Conservation (phyloP, 257 asterid species). For the Verbena officinalis region DNA sequence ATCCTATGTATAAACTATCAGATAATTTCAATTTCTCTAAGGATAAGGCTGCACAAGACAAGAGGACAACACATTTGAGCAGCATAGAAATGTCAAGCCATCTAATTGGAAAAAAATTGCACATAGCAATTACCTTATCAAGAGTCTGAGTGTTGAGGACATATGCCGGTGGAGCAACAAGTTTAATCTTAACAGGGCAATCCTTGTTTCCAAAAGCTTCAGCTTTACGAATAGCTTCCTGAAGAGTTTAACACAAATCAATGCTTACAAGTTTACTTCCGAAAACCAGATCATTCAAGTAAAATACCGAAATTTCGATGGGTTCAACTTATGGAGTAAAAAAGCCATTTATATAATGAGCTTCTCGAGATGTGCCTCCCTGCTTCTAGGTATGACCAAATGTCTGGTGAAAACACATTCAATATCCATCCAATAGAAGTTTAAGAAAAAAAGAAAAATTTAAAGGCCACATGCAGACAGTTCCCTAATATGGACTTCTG, state of each 20-base stretch:
- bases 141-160: slow-evolving; percentile 74
- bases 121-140: slow-evolving; percentile 51
- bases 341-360: no score
- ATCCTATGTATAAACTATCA: no score
- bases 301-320: not conserved
- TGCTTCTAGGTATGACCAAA: not conserved
- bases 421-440: not conserved
- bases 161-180: slow-evolving; percentile 73
- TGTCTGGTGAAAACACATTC: not conserved
- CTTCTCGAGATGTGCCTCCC: not conserved
- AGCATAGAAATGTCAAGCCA: not conserved
- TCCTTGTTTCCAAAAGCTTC: slow-evolving; percentile 84
- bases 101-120: no score
- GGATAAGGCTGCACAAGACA: no score
- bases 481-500: no score
- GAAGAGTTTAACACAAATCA: slow-evolving; percentile 18
- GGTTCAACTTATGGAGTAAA: not conserved
- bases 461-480: no score
- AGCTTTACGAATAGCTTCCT: slow-evolving; percentile 90
- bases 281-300: not conserved
- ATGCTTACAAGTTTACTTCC: slow-evolving; percentile 3
- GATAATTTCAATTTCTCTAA: not conserved
- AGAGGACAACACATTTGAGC: no score
- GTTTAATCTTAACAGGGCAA: slow-evolving; percentile 82
- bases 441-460: no score